Conservation (phyloP, 2,329 filamentous ascomycete genomes). For the Mycosphaerelloides madeirae region DNA sequence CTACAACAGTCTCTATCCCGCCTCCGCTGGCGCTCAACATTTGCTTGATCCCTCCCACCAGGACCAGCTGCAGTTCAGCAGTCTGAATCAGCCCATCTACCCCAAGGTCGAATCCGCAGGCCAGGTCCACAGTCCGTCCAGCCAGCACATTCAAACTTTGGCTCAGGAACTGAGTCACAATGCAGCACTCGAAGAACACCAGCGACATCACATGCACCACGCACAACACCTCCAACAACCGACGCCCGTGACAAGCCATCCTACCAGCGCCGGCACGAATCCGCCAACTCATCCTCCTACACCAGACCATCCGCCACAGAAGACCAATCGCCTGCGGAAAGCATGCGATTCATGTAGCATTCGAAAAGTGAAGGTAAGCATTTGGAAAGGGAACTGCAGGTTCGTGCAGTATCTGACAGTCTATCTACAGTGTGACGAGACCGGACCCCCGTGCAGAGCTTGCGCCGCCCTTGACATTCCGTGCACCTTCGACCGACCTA, state of each 20-base stretch:
- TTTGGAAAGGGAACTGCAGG: not conserved
- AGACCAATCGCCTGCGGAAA: conserved; percentile 37
- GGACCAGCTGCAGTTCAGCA: conserved; percentile 31
- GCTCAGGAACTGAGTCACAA: conserved; percentile 30
- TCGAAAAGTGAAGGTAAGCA: conserved; percentile 36
- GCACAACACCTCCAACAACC: conserved; percentile 26
- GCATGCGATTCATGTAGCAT: conserved; percentile 39
- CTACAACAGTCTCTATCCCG: conserved; percentile 32
- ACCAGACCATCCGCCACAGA: conserved; percentile 27
- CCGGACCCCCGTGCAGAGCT: conserved; percentile 61
- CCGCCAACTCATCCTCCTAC: conserved; percentile 18
- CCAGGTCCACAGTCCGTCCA: conserved; percentile 21
- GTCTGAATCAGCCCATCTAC: conserved; percentile 31
- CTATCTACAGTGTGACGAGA: conserved; percentile 55
- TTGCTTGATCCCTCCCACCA: conserved; percentile 31
- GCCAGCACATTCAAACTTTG: conserved; percentile 31
- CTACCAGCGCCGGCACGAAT: conserved; percentile 21
- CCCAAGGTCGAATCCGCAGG: conserved; percentile 32
- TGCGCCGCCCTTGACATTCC: conserved; percentile 62
- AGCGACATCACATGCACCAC: conserved; percentile 29
- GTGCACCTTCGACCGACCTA: conserved; percentile 62
- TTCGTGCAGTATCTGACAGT: conserved; percentile 6
- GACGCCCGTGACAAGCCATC: conserved; percentile 20
- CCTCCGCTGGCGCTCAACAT: conserved; percentile 29
- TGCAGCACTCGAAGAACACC: conserved; percentile 27